Conservation (phyloP, 2,329 filamentous ascomycete species). For the Xylaria sp. region DNA sequence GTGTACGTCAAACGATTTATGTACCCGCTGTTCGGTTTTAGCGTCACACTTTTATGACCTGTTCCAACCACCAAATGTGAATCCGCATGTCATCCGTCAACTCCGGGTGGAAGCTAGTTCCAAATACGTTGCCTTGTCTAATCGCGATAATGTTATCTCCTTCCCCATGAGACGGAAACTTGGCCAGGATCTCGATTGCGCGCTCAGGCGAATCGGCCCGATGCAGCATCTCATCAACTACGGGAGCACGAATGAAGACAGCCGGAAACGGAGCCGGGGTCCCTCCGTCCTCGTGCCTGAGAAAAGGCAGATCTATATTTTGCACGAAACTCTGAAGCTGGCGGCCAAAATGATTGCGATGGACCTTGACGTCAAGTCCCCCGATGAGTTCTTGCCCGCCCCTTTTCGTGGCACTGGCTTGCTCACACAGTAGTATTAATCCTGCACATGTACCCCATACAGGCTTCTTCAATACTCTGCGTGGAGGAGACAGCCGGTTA, state of each 20-base stretch:
- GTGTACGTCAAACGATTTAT: neutral
- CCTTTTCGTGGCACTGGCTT: slow-evolving; percentile 87
- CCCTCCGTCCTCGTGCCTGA: slow-evolving; percentile 53
- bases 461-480: slow-evolving; percentile 78
- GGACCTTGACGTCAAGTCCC: slow-evolving; percentile 88
- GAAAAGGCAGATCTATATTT: slow-evolving; percentile 77
- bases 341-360: slow-evolving; percentile 93
- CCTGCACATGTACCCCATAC: slow-evolving; percentile 98
- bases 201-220: slow-evolving; percentile 35
- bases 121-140: slow-evolving; percentile 89
- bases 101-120: slow-evolving; percentile 96
- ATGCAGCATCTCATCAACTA: slow-evolving; percentile 82
- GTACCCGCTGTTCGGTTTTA: slow-evolving; percentile 10
- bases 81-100: slow-evolving; percentile 88
- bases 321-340: slow-evolving; percentile 93
- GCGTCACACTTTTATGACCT: slow-evolving; percentile 62
- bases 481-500: neutral
- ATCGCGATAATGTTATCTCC: slow-evolving; percentile 88
- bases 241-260: slow-evolving; percentile 93
- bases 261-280: slow-evolving; percentile 72
- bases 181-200: slow-evolving; percentile 63
- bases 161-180: slow-evolving; percentile 58
- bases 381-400: slow-evolving; percentile 95
- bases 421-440: slow-evolving; percentile 88
- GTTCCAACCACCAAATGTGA: slow-evolving; percentile 90